Evolutionary conservation across 2,329 filamentous ascomycete genomes (phyloP).

Genomic region (Claviceps pazoutovae): DNA sequence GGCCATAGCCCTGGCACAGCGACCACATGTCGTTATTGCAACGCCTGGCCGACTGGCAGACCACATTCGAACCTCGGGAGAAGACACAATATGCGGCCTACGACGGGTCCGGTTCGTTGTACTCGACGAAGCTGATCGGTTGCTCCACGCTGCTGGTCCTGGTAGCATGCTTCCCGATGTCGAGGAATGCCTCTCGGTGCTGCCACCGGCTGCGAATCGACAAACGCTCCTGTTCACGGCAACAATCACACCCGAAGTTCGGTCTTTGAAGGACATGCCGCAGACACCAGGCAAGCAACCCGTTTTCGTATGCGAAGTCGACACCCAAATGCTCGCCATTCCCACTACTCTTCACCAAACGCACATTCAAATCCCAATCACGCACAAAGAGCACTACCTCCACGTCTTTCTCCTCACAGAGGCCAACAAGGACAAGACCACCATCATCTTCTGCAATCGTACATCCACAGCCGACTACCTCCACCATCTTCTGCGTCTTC

Average conservation of each 20-base stretch:
- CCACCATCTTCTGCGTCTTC: constrained; percentile 72
- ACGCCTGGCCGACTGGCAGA: constrained; percentile 88
- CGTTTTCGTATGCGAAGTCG: constrained; percentile 80
- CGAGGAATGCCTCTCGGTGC: constrained; percentile 68
- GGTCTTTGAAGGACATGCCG: constrained; percentile 68
- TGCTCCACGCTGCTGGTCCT: constrained; percentile 56
- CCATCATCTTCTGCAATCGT: constrained; percentile 91
- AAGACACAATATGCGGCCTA: constrained; percentile 77
- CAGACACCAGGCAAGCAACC: constrained; percentile 54
- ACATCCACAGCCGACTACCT: constrained; percentile 79
- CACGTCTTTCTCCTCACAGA: constrained; percentile 77
- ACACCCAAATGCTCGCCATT: constrained; percentile 60
- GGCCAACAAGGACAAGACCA: constrained; percentile 57
- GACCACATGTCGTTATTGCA: constrained; percentile 86
- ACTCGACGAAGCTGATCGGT: constrained; percentile 86
- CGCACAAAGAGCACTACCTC: constrained; percentile 88
- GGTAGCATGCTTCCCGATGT: constrained; percentile 94
- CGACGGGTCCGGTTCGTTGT: constrained; percentile 72
- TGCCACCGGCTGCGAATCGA: constrained; percentile 65
- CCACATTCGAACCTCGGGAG: constrained; percentile 80
- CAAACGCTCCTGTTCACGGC: constrained; percentile 95
- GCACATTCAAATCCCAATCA: constrained; percentile 78
- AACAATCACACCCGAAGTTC: constrained; percentile 84
- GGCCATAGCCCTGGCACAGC: constrained; percentile 65
- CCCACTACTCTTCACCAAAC: constrained; percentile 70